A percentile compares a stretch with the other conserved stretches of the same genome.
Conservation (phyloP, 805 yeast species). For the Candida suzukii region DNA sequence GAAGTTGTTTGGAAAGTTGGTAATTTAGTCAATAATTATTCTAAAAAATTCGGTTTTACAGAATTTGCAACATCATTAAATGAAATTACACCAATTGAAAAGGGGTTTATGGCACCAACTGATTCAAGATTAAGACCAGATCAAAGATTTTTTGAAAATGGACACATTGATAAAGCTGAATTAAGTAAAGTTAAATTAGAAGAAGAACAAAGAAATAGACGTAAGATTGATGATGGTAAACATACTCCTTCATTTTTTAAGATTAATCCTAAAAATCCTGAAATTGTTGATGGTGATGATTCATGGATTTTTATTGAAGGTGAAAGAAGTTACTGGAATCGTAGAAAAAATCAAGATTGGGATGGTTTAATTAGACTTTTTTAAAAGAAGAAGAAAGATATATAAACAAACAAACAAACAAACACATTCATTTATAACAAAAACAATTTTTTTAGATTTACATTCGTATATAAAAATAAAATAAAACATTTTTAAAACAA, state of each 20-base stretch:
- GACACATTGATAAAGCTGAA: conserved; percentile 69
- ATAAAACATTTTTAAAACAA: no score
- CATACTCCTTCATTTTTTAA: conserved; percentile 62
- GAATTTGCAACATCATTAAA: conserved; percentile 75
- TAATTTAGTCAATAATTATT: conserved; percentile 47
- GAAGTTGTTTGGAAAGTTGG: conserved; percentile 66
- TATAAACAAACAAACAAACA: no score
- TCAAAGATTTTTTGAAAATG: conserved; percentile 62
- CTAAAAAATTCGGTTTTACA: conserved; percentile 79
- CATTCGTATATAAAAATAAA: no score
- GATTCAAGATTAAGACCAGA: conserved; percentile 93
- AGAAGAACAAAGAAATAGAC: conserved; percentile 70
- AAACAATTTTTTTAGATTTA: no score
- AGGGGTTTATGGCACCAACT: conserved; percentile 63
- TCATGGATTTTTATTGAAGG: conserved; percentile 54
- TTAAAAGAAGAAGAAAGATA: no score
- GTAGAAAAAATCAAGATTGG: conserved; percentile 64
- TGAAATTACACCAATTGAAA: conserved; percentile 68
- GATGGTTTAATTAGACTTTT: conserved; percentile 45
- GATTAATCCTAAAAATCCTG: neutral
- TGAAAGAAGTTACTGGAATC: conserved; percentile 66
- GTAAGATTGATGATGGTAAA: conserved; percentile 47
- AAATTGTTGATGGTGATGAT: conserved; percentile 22
- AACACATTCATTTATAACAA: neutral
- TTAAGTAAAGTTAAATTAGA: conserved; percentile 60